phyloP scores from a whole-genome alignment of 176 grass and related monocot species.

The Oropetium thomaeum region DNA sequence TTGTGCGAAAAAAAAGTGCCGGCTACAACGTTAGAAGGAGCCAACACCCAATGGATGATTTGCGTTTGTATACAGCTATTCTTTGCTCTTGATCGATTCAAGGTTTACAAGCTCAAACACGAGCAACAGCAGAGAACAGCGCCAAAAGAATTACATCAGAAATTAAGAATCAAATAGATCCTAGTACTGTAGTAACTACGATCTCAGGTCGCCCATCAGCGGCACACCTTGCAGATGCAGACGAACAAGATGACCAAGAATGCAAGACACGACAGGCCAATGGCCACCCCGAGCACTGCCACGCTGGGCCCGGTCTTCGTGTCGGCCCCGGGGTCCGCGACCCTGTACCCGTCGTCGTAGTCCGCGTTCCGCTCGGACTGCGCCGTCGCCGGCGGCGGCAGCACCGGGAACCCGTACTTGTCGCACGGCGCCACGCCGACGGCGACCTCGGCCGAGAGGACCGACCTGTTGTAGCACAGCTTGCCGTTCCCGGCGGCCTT shows the following conservation, averaged over 20 bases:
- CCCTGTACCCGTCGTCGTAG: slow-evolving; percentile 37
- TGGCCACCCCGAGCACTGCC: slow-evolving; percentile 84
- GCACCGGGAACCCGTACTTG: slow-evolving; percentile 76
- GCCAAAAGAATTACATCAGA: slow-evolving; percentile 30
- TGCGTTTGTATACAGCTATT: slow-evolving; percentile 10
- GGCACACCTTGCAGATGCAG: slow-evolving; percentile 90
- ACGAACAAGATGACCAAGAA: slow-evolving; percentile 81
- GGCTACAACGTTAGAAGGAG: neutral
- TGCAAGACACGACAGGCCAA: slow-evolving; percentile 80
- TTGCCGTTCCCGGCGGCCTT: slow-evolving; percentile 72
- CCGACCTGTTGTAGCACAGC: slow-evolving; percentile 88
- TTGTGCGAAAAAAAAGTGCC: neutral
- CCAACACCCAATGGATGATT: neutral
- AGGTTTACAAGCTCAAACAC: neutral
- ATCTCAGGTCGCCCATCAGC: slow-evolving; percentile 34
- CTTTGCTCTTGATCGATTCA: neutral
- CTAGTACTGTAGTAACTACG: too few relatives aligned
- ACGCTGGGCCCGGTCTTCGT: slow-evolving; percentile 56
- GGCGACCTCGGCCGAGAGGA: slow-evolving; percentile 60
- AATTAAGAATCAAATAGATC: slow-evolving; percentile 36
- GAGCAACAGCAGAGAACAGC: slow-evolving; percentile 16
- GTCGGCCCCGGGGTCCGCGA: slow-evolving; percentile 12
- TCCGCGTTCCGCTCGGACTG: slow-evolving; percentile 60
- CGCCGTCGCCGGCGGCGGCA: slow-evolving; percentile 49
- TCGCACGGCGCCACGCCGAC: slow-evolving; percentile 82